Evolutionary conservation across 768 basidiomycete species (phyloP).

Genomic region (Boletus subparvulus): DNA sequence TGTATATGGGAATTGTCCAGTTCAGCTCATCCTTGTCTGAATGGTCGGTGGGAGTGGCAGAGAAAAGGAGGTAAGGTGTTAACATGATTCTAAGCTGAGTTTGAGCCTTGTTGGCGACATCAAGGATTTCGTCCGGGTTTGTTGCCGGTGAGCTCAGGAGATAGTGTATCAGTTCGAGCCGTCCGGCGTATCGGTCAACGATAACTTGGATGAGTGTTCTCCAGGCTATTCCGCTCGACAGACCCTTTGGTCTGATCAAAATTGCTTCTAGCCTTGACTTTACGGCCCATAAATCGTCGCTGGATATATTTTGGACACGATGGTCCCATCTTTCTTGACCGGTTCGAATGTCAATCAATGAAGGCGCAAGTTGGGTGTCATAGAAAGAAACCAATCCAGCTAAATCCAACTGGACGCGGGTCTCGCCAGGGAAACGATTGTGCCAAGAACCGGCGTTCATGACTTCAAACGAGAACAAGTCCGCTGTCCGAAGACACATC

Average conservation of each 20-base stretch:
- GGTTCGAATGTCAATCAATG: slow-evolving; percentile 27
- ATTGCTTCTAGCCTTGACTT: slow-evolving; percentile 8
- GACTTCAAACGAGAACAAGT: background rate
- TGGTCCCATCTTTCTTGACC: slow-evolving; percentile 32
- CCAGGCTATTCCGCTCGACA: slow-evolving; percentile 37
- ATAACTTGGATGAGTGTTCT: slow-evolving; percentile 27
- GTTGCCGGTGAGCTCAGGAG: slow-evolving; percentile 17
- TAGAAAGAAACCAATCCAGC: slow-evolving; percentile 39
- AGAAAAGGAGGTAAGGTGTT: slow-evolving; percentile 28
- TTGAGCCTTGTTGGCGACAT: slow-evolving; percentile 13
- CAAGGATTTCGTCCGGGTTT: slow-evolving; percentile 2
- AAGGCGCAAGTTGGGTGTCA: slow-evolving; percentile 32
- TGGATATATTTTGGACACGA: slow-evolving; percentile 28
- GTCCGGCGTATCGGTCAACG: slow-evolving; percentile 31
- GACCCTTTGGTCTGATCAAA: slow-evolving; percentile 10
- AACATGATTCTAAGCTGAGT: slow-evolving; percentile 30
- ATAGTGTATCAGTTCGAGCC: slow-evolving; percentile 29
- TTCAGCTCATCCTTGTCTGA: background rate
- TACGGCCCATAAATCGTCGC: slow-evolving; percentile 15
- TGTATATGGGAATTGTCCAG: slow-evolving; percentile 35
- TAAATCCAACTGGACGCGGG: slow-evolving; percentile 34
- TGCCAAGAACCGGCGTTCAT: slow-evolving; percentile 31
- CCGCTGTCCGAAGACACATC: background rate
- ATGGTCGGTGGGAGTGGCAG: slow-evolving; percentile 5
- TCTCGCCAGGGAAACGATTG: slow-evolving; percentile 36